These are phyloP conservation scores for Botrytis deweyae DNA, from an alignment of 2,329 filamentous ascomycete genomes.

Conservation along the genomic window DNA sequence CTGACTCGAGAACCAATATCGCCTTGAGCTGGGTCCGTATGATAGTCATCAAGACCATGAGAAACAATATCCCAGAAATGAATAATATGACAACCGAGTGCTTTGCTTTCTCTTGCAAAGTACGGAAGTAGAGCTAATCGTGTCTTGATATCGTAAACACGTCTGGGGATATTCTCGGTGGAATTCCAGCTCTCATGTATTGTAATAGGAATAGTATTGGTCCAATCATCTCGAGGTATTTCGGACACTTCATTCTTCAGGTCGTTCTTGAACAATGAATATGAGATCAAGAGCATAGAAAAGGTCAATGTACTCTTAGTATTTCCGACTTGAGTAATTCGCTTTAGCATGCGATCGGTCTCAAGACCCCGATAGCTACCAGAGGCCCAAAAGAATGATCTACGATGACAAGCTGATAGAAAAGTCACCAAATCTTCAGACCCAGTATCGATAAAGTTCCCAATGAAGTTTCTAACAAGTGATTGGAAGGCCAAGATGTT, in stretches of 20 bases:
- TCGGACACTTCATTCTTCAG: neutral
- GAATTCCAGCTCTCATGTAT: slow-evolving; percentile 52
- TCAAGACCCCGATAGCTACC: no score
- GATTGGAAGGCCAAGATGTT: neutral
- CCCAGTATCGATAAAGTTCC: neutral
- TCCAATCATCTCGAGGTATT: slow-evolving; percentile 17
- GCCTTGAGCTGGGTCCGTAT: slow-evolving; percentile 76
- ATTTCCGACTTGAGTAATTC: neutral
- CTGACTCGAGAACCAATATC: slow-evolving; percentile 88
- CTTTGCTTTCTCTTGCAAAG: slow-evolving; percentile 46
- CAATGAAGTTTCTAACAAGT: neutral
- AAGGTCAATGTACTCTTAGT: slow-evolving; percentile 43
- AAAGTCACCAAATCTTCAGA: neutral
- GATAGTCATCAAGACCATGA: slow-evolving; percentile 80
- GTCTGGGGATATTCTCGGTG: slow-evolving; percentile 34
- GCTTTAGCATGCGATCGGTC: neutral
- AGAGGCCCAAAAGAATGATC: neutral
- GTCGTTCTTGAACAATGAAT: slow-evolving; percentile 9
- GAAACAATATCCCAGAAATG: slow-evolving; percentile 41
- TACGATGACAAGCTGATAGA: slow-evolving; percentile 3
- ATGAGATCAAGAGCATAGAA: slow-evolving; percentile 45
- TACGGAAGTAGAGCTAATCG: slow-evolving; percentile 56
- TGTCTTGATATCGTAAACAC: slow-evolving; percentile 50
- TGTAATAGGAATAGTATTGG: slow-evolving; percentile 41
- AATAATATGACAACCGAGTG: slow-evolving; percentile 32